A percentile compares a stretch with the other conserved stretches of the same genome.
These are phyloP conservation scores for Fraxinus angustifolia DNA, from an alignment of 305 asterid species.

Conservation along the genomic window DNA sequence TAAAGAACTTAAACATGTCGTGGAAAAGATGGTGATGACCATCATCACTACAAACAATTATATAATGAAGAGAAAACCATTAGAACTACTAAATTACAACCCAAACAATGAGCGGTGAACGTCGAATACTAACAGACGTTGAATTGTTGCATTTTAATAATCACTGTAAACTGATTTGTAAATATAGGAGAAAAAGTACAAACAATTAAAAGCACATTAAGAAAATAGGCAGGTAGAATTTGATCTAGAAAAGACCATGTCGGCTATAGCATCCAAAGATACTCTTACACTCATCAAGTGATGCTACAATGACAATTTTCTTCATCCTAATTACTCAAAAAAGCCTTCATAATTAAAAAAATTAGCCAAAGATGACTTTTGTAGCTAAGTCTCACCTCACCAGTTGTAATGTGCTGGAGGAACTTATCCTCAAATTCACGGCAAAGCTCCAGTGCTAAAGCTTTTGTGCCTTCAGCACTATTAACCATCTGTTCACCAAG, in stretches of 20 bases:
- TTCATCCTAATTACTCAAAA: neutral
- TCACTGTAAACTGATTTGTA: neutral
- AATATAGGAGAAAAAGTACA: neutral
- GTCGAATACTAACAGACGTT: neutral
- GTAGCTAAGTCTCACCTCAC: slow-evolving; percentile 62
- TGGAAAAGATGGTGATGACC: neutral
- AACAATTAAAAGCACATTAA: neutral
- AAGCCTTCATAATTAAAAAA: neutral
- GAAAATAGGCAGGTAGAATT: neutral
- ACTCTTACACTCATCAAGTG: neutral
- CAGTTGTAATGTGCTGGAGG: slow-evolving; percentile 92
- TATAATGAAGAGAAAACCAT: neutral
- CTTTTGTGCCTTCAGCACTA: slow-evolving; percentile 91
- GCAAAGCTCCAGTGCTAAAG: slow-evolving; percentile 97
- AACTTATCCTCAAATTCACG: slow-evolving; percentile 99
- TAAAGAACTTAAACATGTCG: neutral
- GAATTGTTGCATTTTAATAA: neutral
- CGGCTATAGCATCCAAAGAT: neutral
- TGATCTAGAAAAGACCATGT: neutral
- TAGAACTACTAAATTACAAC: neutral
- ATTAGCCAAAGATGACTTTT: neutral
- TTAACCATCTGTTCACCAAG: slow-evolving; percentile 95
- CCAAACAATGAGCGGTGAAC: neutral
- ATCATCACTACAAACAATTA: neutral
- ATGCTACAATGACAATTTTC: neutral